Evolutionary conservation across 2,329 filamentous ascomycete genomes (phyloP), one percentile per base, ranked within the genome.

Genomic region (Ambrosiella beaveri): DNA sequence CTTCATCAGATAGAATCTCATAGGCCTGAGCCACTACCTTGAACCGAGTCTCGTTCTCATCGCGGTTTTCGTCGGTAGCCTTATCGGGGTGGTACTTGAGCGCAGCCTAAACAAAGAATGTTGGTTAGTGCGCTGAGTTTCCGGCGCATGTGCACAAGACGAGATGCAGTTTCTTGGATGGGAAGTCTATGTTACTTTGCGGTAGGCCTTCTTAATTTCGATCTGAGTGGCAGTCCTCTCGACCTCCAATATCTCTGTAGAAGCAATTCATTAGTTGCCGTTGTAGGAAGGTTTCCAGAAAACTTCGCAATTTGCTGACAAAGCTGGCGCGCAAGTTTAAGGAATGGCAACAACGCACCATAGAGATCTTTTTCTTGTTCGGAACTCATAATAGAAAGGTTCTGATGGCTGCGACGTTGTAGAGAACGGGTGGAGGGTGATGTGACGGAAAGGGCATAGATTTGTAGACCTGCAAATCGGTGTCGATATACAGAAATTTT

Each of bases 1-100:
- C 82, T 62, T 97, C 91, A 76, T 98, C 91, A 72, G 82, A 85
- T 58, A 98, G 88, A 68, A 98, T 97, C 69, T 98, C 93, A 75
- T 98, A 98, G 65, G 93, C 93, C 73, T 94, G 85, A 61, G 86
- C 90, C 59, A 95, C 84, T 58, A 83, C 75, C 74, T 98, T 98
- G 82, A 98, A 98, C 67, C 84, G 89, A 67, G 83, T 77, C 70
- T 97, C 93, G 61, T 93, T 88, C 64, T 85, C 86, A 68, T 83
- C 84, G 64, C 91, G 85, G 67, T 90, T 82, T 36, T 86, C 82
- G 71, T 91, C 88, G 64, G 89, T 77, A 59, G 95, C 93, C 74
- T 98, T 98, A 74, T 98, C 93, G 52, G 93, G 93, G 68, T 98
- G 93, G 67, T 89, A 86, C 68, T 82, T 80, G 57, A 96, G 78